phyloP scores from a whole-genome alignment of 2,329 filamentous ascomycete genomes.

The Nemania sp. region DNA sequence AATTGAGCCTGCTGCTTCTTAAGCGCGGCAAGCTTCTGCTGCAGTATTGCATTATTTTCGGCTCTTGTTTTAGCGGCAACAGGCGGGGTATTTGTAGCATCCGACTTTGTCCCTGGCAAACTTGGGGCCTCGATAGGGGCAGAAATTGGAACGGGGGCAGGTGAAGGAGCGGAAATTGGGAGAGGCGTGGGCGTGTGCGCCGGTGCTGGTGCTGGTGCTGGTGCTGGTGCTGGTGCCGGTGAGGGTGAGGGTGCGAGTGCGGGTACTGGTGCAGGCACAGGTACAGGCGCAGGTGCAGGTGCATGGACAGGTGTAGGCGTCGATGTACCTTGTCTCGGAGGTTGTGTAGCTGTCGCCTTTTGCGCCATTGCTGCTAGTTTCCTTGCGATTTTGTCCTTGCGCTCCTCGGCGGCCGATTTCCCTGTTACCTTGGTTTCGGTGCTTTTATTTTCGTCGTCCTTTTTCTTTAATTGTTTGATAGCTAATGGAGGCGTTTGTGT shows the following conservation, averaged over 20 bases:
- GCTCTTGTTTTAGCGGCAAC: slow-evolving; percentile 64
- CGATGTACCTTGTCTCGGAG: slow-evolving; percentile 34
- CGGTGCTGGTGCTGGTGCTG: not conserved
- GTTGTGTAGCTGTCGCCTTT: slow-evolving; percentile 44
- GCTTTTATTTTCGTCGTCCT: slow-evolving; percentile 21
- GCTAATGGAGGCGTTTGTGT: slow-evolving; percentile 24
- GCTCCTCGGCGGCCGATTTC: slow-evolving; percentile 52
- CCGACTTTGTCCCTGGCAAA: slow-evolving; percentile 19
- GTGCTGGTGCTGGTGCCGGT: slow-evolving; percentile 17
- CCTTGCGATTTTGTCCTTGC: slow-evolving; percentile 53
- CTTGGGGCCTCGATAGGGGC: slow-evolving; percentile 17
- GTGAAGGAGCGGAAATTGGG: slow-evolving; percentile 8
- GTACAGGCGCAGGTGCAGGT: slow-evolving; percentile 12
- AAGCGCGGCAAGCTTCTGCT: slow-evolving; percentile 82
- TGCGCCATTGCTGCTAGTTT: slow-evolving; percentile 52
- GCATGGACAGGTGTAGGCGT: slow-evolving; percentile 19
- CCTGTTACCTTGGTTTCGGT: slow-evolving; percentile 37
- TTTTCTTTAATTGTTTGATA: slow-evolving; percentile 12
- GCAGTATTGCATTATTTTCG: slow-evolving; percentile 77
- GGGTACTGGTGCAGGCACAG: slow-evolving; percentile 8
- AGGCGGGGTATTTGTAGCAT: slow-evolving; percentile 31
- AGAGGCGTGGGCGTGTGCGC: slow-evolving; percentile 3
- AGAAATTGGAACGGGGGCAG: slow-evolving; percentile 6
- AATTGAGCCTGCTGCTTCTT: slow-evolving; percentile 61
- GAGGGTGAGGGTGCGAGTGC: slow-evolving; percentile 15